Conservation (phyloP, 345 rosid species). For the Salix koriyanagi region DNA sequence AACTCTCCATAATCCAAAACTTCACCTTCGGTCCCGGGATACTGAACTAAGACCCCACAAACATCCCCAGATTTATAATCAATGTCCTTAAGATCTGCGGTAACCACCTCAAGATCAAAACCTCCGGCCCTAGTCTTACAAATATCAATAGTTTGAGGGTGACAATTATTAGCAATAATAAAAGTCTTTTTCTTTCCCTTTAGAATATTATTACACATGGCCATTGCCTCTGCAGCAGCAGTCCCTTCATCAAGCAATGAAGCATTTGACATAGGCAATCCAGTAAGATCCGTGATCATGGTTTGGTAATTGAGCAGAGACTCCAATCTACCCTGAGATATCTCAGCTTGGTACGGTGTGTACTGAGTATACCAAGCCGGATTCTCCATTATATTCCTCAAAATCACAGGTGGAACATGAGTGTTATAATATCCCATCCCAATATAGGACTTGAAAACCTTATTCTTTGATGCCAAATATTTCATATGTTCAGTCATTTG, state of each 20-base stretch:
- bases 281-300: constrained; percentile 79
- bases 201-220: constrained; percentile 86
- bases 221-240: constrained; percentile 99
- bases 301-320: constrained; percentile 90
- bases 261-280: constrained; percentile 92
- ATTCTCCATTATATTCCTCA: constrained; percentile 93
- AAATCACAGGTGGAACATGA: constrained; percentile 80
- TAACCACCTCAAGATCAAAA: constrained; percentile 68
- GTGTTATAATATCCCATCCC: constrained; percentile 98
- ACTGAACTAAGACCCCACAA: constrained; percentile 96
- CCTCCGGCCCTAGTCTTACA: constrained; percentile 93
- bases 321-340: constrained; percentile 89
- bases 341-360: constrained; percentile 98
- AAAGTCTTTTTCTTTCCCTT: constrained; percentile 95
- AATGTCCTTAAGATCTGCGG: constrained; percentile 69
- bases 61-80: constrained; percentile 78
- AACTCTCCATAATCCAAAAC: constrained; percentile 83
- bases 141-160: constrained; percentile 90
- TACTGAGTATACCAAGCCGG: constrained; percentile 99
- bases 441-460: constrained; percentile 74
- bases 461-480: constrained; percentile 67
- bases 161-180: constrained; percentile 76
- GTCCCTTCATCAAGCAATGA: constrained; percentile 95
- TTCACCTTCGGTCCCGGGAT: constrained; percentile 95
- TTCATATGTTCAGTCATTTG: constrained; percentile 84